Evolutionary conservation across 1,139 yeast genomes (phyloP).

Genomic region (Schwanniomyces etchellsii): DNA sequence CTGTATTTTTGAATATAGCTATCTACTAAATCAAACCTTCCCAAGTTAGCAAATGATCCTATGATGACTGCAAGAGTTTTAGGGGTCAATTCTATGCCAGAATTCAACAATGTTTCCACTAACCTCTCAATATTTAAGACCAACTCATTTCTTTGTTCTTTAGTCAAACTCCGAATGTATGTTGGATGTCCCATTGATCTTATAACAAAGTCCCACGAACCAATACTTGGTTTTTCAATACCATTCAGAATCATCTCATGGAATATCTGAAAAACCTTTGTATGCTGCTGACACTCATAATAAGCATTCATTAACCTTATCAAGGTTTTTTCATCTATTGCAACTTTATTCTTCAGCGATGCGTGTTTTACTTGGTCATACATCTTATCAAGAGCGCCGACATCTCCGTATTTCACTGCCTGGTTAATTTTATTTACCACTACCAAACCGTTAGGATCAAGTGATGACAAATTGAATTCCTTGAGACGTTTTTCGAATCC

Average conservation of each 20-base stretch:
- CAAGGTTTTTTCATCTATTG: slow-evolving; percentile 26
- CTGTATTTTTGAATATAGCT: slow-evolving; percentile 18
- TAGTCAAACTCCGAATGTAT: slow-evolving; percentile 13
- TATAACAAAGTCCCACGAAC: slow-evolving; percentile 34
- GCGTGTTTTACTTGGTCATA: slow-evolving; percentile 22
- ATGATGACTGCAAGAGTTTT: slow-evolving; percentile 26
- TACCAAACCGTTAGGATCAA: slow-evolving; percentile 31
- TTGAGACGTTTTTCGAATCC: slow-evolving; percentile 10
- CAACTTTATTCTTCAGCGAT: slow-evolving; percentile 16
- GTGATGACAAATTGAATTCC: slow-evolving; percentile 10
- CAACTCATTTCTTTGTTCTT: slow-evolving; percentile 12
- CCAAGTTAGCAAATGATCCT: slow-evolving; percentile 32
- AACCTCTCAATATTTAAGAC: slow-evolving; percentile 22
- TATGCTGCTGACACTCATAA: slow-evolving; percentile 22
- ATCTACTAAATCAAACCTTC: slow-evolving; percentile 28
- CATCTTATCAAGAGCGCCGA: slow-evolving; percentile 14
- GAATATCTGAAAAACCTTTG: slow-evolving; percentile 30
- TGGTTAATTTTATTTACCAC: slow-evolving; percentile 19
- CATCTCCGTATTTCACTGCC: slow-evolving; percentile 16
- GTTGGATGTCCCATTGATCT: slow-evolving; percentile 32
- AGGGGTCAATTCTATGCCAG: slow-evolving; percentile 21
- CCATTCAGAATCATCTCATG: slow-evolving; percentile 26
- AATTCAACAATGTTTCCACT: slow-evolving; percentile 22
- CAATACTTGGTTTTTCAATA: slow-evolving; percentile 18
- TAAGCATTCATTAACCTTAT: slow-evolving; percentile 31